Percentiles rank a stretch among this genome's conserved stretches.
These are phyloP conservation scores for Baorangia bicolor DNA, from an alignment of 768 basidiomycete genomes.

Conservation along the genomic window DNA sequence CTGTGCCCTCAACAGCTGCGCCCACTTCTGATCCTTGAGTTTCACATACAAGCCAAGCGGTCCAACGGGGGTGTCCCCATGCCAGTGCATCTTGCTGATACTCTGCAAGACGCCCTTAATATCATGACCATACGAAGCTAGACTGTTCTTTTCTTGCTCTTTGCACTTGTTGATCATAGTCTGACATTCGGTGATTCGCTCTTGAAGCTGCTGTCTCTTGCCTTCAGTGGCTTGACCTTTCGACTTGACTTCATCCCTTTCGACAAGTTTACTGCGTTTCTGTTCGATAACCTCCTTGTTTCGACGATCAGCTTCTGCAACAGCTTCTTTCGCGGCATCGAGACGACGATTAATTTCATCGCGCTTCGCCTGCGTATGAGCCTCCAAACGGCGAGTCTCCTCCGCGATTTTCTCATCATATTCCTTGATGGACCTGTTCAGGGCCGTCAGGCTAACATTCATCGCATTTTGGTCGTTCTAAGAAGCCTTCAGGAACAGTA, in stretches of 20 bases:
- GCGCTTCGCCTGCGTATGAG: conserved; percentile 59
- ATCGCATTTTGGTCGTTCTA: conserved; percentile 56
- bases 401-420: conserved; percentile 48
- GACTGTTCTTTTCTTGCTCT: conserved; percentile 54
- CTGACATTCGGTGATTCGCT: conserved; percentile 45
- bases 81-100: conserved; percentile 56
- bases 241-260: conserved; percentile 32
- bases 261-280: conserved; percentile 32
- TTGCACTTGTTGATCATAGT: conserved; percentile 49
- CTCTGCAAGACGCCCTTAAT: conserved; percentile 56
- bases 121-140: conserved; percentile 60
- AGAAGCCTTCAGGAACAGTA: conserved; percentile 2
- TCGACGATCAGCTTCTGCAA: conserved; percentile 39
- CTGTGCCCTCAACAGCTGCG: conserved; percentile 58
- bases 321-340: conserved; percentile 41
- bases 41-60: conserved; percentile 81
- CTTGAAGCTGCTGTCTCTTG: conserved; percentile 33
- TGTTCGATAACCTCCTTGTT: conserved; percentile 32
- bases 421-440: conserved; percentile 34
- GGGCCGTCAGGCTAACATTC: conserved; percentile 38
- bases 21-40: conserved; percentile 68
- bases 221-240: conserved; percentile 40
- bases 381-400: conserved; percentile 54
- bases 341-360: conserved; percentile 56
- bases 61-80: conserved; percentile 65